Evolutionary conservation across 2,329 filamentous ascomycete species (phyloP), one percentile per base, ranked within the genome.

Genomic region (Sporothrix curviconia): DNA sequence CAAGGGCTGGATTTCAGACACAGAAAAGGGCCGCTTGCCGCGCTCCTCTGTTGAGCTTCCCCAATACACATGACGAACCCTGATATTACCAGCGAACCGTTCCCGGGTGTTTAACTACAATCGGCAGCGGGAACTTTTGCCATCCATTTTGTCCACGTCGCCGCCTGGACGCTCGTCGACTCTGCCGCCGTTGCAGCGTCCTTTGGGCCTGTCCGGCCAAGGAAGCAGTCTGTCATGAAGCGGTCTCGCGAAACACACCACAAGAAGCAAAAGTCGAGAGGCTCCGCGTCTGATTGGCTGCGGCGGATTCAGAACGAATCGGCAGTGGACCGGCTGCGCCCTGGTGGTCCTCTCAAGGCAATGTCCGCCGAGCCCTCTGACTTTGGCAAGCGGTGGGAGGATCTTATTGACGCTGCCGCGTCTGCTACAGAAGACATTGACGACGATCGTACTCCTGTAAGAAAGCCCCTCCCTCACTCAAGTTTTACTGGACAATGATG

Each of bases 331-430:
- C 81, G 87, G 61, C 77, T 90, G 62, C 86, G 87, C 61, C 76
- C 78, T 12, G 77, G 76, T 67, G 81, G 86, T 58, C 84, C 86
- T 65, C 85, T 90, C 61, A 95, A 96, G 73, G 89, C 90, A 57
- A 82, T 89, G 64, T 95, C 90, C 15, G 89, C 89, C 42, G 92
- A 96, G 71, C 91, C 92, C 24, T 82, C 83, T 19, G 86, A 88
- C 59, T 88, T 89, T 72, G 91, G 90, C 63, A 95, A 94, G 74
- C 82, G 92, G 66, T 97, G 92, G 94, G 90, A 96, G 72, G 92
- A 97, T 71, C 79, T 97, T 60, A 95, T 97, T 63, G 92, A 96
- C 72, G 92, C 92, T 54, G 92, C 81, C 56, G 91, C 92, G 32
- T 96, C 90, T 61, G 91, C 92, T 28, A 95, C 90, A 3, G 92